Base-by-base conservation (phyloP, 768 basidiomycete species). In the Clitopilus passeckerianus region DNA sequence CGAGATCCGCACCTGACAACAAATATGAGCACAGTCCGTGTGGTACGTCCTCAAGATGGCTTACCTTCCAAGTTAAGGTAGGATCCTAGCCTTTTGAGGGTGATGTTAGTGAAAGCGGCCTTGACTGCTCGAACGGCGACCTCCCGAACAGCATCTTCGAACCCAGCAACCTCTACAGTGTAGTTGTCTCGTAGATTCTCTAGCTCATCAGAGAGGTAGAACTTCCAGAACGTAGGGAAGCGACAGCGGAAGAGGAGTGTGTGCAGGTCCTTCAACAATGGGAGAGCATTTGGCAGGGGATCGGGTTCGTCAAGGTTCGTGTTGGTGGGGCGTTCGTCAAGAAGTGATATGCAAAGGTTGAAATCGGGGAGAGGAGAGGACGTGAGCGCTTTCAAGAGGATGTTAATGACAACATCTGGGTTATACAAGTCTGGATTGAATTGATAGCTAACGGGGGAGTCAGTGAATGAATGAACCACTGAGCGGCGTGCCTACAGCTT, bases 351-450 rank as follows among this genome's bases (percentile, higher is more conserved):
- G 67, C 91, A 95, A 63, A 98, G 90, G 67, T 91, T 90, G 77
- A 96, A 99, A 71, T 99, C 96, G 59, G 95, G 91, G 50, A 89
- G 82, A 34, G 94, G 93, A 54, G 88, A 81, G 1, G 91, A 85
- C 41, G 91, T 87, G 59, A 97, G 82, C 24, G 94, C 82, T 78
- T 95, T 95, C 71, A 95, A 83, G 69, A 99, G 90, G 73, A 98
- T 91, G 77, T 97, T 93, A 72, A 95, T 81, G 65, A 95, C 90
- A 20, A 95, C 91, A 69, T 96, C 93, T 1, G 93, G 85, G 74
- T 96, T 96, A 74, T 91, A 91, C 23, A 96, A 83, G 70, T 92
- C 88, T 34, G 92, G 85, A 76, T 98, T 98, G 77, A 98, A 98
- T 71, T 98, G 95, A 76, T 98, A 97, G 54, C 93, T 96, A 65